phyloP scores from a whole-genome alignment of 441 rosid genomes.

The Iberis amara region DNA sequence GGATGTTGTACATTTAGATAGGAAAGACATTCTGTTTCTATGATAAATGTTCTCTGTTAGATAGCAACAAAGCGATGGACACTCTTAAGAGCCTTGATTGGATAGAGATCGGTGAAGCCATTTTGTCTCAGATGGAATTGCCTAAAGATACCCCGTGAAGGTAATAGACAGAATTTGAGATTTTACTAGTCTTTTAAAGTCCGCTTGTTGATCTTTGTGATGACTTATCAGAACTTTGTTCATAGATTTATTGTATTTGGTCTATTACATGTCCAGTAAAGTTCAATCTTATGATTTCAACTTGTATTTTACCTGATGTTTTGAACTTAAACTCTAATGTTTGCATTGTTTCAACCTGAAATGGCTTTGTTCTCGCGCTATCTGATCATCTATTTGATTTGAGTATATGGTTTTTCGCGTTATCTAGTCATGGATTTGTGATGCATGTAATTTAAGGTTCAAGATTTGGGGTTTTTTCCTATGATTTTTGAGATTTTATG shows the following conservation, averaged over 20 bases:
- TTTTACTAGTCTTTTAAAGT: too few species aligned
- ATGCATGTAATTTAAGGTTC: too few species aligned
- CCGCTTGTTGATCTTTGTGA: too few species aligned
- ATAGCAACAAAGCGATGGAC: slow-evolving; percentile 35
- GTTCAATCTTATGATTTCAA: too few species aligned
- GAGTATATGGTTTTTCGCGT: neutral
- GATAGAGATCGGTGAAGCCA: slow-evolving; percentile 47
- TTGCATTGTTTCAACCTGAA: neutral
- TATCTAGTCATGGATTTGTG: too few species aligned
- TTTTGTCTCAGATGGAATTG: slow-evolving; percentile 55
- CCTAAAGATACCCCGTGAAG: slow-evolving; percentile 61
- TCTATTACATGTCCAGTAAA: too few species aligned
- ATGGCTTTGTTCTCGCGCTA: neutral
- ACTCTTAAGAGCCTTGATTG: slow-evolving; percentile 45
- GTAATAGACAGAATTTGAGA: slow-evolving; percentile 29
- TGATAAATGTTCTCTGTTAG: slow-evolving; percentile 39
- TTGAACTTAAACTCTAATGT: neutral
- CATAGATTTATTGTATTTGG: too few species aligned
- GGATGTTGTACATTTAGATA: slow-evolving; percentile 71
- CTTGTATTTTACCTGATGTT: neutral
- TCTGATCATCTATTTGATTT: too few species aligned
- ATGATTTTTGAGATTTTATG: too few species aligned
- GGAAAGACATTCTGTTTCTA: slow-evolving; percentile 56
- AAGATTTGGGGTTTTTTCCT: too few species aligned
- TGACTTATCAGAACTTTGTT: too few species aligned